Base-by-base conservation (phyloP, 768 basidiomycete species). In the Tremella yokohamensis region DNA sequence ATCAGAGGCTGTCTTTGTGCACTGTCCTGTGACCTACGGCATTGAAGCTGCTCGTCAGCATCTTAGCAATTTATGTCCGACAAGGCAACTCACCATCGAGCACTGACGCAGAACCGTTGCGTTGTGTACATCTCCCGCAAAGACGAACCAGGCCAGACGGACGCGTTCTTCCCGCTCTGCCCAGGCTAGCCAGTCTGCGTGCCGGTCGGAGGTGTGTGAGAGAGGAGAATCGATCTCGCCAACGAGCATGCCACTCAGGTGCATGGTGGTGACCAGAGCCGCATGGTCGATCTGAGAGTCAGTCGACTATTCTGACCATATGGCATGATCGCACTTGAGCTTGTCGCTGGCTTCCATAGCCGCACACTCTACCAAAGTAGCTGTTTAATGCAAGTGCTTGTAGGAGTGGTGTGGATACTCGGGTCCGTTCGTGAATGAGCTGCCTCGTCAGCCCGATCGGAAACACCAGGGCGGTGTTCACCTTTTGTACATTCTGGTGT, bases 11-110 rank as follows among this genome's bases (percentile, higher is more conserved):
- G 11, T 34, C 6, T 34, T 34, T 34, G 29, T 34, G n/a, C n/a
- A n/a, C 11, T 34, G 29, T 11, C 11, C 29, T 42, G 40, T 15
- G 44, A 56, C 54, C 15, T 26, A 56, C 54, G 26, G 20, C 22
- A 56, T 47, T 56, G 42, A 44, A 56, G 26, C 54, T 56, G 37
- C 8, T 38, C n/a, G 53, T 54, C 22, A 40, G 22, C 53, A 25
- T 19, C 4, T 37, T 26, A 7, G 6, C 40, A 34, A 4, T 11
- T 13, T 49, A 22, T 4, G 24, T 12, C 11, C 29, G 16, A 52
- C 4, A 26, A 52, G 38, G 20, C n/a, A 8, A 26, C 54, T 19
- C 24, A 56, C 54, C 29, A 44, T 47, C 11, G 42, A 44, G 24
- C 54, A 29, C 20, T 44, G 54, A n/a, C 54, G 13, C 24, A 34